A percentile compares a stretch with the other conserved stretches of the same genome.
Evolutionary conservation across 108 stramenopile species (phyloP).

Genomic region (Pseudonitzschia pungens): DNA sequence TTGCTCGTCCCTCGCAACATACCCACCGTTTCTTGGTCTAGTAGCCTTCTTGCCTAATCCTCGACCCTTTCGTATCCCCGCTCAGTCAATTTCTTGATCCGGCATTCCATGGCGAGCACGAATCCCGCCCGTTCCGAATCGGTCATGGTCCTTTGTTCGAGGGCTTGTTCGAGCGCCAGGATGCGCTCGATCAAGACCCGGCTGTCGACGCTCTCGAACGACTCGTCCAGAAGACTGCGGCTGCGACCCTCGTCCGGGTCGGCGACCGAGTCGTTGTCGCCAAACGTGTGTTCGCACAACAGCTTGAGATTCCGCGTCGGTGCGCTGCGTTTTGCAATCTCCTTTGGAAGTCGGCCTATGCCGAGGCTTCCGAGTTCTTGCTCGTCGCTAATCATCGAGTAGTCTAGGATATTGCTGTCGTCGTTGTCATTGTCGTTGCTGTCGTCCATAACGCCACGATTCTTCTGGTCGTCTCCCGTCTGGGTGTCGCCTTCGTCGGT

Average conservation of each 20-base stretch:
- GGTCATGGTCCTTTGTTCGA: not conserved
- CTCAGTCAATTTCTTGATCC: not conserved
- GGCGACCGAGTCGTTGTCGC: not conserved
- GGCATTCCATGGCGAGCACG: not conserved
- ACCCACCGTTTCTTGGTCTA: too few species aligned
- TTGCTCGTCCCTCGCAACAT: too few species aligned
- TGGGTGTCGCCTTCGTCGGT: not conserved
- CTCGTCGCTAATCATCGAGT: not conserved
- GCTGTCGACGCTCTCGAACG: slow-evolving; percentile 8
- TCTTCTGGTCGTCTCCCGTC: too few species aligned
- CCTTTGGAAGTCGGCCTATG: not conserved
- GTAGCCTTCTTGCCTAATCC: not conserved
- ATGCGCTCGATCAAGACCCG: slow-evolving; percentile 6
- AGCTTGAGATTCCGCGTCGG: not conserved
- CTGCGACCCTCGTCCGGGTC: not conserved
- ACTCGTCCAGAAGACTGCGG: not conserved
- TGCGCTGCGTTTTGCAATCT: not conserved
- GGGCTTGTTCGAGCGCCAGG: slow-evolving; percentile 2
- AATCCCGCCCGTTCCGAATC: not conserved
- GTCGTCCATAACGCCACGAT: too few species aligned
- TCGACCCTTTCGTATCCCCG: slow-evolving; percentile 6
- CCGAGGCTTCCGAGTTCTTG: not conserved
- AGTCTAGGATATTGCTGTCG: too few species aligned
- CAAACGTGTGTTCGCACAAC: not conserved
- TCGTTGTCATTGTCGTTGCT: too few species aligned